Base-by-base conservation (phyloP, 2,329 filamentous ascomycete genomes). In the Chaetomium globosum region DNA sequence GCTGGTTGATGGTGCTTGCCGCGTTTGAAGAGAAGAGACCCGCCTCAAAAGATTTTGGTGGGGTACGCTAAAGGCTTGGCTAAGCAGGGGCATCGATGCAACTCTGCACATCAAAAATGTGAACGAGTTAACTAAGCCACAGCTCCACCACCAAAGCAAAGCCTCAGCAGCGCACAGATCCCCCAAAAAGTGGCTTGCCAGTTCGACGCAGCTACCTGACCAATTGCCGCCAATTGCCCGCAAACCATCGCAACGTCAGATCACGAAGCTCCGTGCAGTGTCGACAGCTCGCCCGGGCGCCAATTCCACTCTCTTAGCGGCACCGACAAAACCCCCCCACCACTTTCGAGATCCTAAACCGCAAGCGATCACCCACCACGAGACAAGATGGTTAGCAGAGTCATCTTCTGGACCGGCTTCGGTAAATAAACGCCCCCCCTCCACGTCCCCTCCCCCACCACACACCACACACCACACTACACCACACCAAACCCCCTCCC, bases 381-480 rank as follows among this genome's bases (percentile, higher is more conserved):
- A 57, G 21, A 46, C 54, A 82, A 72, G 72, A 87, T 87, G 85
- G 84, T 87, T 69, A 79, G 81, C 80, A 83, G 86, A 76, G 83
- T 93, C 77, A 81, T 92, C 77, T 93, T 94, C 84, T 94, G 91
- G 91, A 84, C 86, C 80, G 90, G 90, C 83, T 96, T 97, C 87
- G 94, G 94, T 97, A 87, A 49, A 23, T 30, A 49, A 33, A 36
- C 33, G 7, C 31, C 31, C 31, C 49, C 39, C 59, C 43, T 54
- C 43, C 61, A 65, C 52, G 53, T 55, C 16, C 63, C 23, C 19
- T 12, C 57, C 28, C 10, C 30, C 13, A n/a, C 48, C 12, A 43
- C 10, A 26, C 31, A 28, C 39, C 16, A 8, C 19, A n/a, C 19
- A n/a, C 6, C 49, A 33, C 33, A 28, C 30, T 55, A 55, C 36